phyloP scores from a whole-genome alignment of 2,329 filamentous ascomycete species.

The Paracamarosporium sp. region DNA sequence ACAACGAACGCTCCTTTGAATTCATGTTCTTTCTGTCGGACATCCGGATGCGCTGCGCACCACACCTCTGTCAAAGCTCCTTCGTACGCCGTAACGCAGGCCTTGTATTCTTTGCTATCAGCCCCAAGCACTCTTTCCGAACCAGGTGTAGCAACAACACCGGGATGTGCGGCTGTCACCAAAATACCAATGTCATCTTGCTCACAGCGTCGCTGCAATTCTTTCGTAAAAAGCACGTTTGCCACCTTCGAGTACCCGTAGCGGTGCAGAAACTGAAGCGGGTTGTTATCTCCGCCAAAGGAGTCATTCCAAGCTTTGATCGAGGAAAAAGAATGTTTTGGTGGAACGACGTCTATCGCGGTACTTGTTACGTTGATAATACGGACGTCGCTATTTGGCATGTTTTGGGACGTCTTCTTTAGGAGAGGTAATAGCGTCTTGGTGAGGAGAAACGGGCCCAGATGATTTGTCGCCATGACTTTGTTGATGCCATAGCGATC shows the following conservation, averaged over 20 bases:
- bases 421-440: constrained; percentile 44
- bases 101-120: constrained; percentile 3
- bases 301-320: constrained; percentile 27
- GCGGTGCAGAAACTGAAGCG: constrained; percentile 28
- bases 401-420: constrained; percentile 31
- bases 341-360: constrained; percentile 7
- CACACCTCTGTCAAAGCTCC: constrained; percentile 19
- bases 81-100: constrained; percentile 7
- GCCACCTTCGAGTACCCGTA: constrained; percentile 56
- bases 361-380: constrained; percentile 44
- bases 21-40: constrained; percentile 5
- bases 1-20: constrained; percentile 15
- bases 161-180: constrained; percentile 14
- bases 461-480: constrained; percentile 45
- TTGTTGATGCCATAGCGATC: constrained; percentile 20
- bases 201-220: constrained; percentile 42
- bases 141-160: constrained; percentile 13
- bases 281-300: constrained; percentile 30
- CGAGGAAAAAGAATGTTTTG: neutral
- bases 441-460: constrained; percentile 48
- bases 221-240: constrained; percentile 51
- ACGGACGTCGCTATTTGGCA: constrained; percentile 46
- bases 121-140: constrained; percentile 2
- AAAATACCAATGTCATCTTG: constrained; percentile 12
- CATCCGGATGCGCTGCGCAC: constrained; percentile 16